Conservation (phyloP, 495 filamentous ascomycete genomes). For the Aspergillus funiculosus region DNA sequence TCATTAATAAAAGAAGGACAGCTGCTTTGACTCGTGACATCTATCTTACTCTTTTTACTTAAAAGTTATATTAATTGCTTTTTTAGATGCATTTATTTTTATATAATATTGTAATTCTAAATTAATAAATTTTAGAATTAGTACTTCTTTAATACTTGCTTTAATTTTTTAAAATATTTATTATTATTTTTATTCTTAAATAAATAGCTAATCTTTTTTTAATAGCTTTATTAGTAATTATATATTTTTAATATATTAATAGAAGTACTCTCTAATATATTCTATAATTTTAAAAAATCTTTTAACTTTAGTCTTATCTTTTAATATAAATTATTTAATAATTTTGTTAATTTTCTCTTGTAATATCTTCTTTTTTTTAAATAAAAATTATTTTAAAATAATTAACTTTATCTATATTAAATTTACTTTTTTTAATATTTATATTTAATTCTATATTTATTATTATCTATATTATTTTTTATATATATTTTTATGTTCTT, state of each 20-base stretch:
- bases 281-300: no score
- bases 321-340: no score
- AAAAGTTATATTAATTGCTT: constrained; percentile 3
- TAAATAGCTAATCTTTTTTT: constrained; percentile 1
- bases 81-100: not conserved
- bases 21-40: no score
- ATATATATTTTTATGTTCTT: not conserved
- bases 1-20: no score
- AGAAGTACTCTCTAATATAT: no score
- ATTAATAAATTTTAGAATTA: not conserved
- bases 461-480: constrained; percentile 7
- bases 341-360: constrained; percentile 6
- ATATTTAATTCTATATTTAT: constrained; percentile 5
- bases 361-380: constrained; percentile 5
- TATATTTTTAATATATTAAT: no score
- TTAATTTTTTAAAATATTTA: not conserved
- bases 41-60: no score
- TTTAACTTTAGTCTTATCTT: no score
- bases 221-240: not conserved
- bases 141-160: not conserved
- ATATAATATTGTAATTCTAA: constrained; percentile 1
- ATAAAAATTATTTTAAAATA: constrained; percentile 2
- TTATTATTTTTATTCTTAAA: not conserved
- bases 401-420: constrained; percentile 1
- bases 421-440: constrained; percentile 10